Evolutionary conservation across 208 protist genomes (phyloP), one percentile per base, ranked within the genome.

Genomic region (Trypanosoma congolense): DNA sequence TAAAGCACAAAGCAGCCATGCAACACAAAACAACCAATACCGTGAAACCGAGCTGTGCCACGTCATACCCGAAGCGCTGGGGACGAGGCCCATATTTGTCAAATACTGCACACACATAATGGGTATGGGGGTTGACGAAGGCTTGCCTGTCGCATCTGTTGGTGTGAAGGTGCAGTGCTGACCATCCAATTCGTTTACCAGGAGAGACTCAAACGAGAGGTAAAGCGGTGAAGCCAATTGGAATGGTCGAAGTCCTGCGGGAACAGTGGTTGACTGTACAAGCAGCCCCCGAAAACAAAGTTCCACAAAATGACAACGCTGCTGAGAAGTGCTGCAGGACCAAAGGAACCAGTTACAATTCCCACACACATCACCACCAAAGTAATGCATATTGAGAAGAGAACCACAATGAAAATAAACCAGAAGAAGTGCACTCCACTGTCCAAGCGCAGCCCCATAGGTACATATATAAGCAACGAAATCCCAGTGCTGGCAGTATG

Each of bases 161-260:
- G 82, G 83, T 0, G 83, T 77, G 56, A 95, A 97, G 47, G 76
- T 69, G 41, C 88, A 90, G 4, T 58, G 52, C 62, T 87, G 86
- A 3, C 81, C 88, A 54, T 96, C 72, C 19, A 96, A 67, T 72
- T 97, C 93, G 55, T 97, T 97, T 24, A 93, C 77, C 63, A 97
- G 75, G 16, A 97, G 65, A 35, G 84, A 68, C 62, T 96, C 87
- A 52, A 96, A 96, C 14, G 91, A 70, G 9, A 95, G 75, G 57
- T 90, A 96, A 43, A 97, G 93, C 21, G 87, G 90, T 24, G 88
- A 96, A 41, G 87, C 16, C 29, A 47, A 58, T 49, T 84, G 65
- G 48, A 96, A 90, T 48, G 76, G 76, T 8, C 53, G 49, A 14
- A 96, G 70, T 10, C 48, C 49, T 9, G 19, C 14, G 19, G 91